phyloP scores from a whole-genome alignment of 768 basidiomycete species.

The Mycena galericulata region DNA sequence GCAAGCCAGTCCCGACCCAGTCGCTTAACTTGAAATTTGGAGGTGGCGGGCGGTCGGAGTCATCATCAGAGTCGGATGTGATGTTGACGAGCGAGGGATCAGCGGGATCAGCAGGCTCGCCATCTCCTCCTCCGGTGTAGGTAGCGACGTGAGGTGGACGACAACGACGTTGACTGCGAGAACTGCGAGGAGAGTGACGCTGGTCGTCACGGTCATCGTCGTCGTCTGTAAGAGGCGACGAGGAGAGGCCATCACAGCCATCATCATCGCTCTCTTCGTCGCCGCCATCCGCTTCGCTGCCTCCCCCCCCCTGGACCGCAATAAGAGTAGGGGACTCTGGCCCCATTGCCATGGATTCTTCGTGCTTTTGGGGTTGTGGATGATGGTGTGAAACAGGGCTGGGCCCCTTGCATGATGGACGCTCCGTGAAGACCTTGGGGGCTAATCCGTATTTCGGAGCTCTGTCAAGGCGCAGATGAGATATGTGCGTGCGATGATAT shows the following conservation, averaged over 20 bases:
- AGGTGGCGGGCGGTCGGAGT: not conserved
- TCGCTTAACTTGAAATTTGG: not conserved
- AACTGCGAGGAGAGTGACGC: not conserved
- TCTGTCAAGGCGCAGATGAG: not conserved
- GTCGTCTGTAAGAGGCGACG: not conserved
- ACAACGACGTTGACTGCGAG: not conserved
- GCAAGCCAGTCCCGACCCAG: not conserved
- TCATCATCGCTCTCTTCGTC: not conserved
- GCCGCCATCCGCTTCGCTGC: not conserved
- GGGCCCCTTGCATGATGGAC: not conserved
- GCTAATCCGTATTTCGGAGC: not conserved
- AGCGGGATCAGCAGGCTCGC: not conserved
- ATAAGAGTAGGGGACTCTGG: not conserved
- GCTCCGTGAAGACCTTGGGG: not conserved
- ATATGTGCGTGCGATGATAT: constrained; percentile 13
- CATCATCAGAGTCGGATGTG: not conserved
- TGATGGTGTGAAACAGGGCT: not conserved
- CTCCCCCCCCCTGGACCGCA: not conserved
- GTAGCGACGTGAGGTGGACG: not conserved
- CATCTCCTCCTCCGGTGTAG: not conserved
- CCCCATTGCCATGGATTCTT: not conserved
- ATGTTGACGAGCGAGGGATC: not conserved
- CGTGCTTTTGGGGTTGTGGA: not conserved
- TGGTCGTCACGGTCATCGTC: too few relatives aligned
- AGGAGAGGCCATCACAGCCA: not conserved